Conservation (phyloP, 306 rosid genomes). For the Spatholobus suberectus region DNA sequence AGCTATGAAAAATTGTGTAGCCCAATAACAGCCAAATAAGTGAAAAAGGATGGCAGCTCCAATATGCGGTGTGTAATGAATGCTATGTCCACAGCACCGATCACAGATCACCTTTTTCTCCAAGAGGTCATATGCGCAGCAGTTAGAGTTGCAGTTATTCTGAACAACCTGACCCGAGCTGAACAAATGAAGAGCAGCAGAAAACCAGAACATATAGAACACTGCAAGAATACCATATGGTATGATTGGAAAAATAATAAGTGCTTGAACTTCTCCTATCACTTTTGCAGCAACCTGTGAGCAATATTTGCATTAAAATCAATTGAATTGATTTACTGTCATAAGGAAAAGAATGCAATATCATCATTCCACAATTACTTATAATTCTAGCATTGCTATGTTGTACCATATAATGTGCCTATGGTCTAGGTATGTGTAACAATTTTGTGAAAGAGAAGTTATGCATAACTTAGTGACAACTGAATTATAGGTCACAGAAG, state of each 20-base stretch:
- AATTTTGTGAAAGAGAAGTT: conserved; percentile 1
- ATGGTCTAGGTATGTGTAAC: background rate
- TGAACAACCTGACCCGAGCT: conserved; percentile 91
- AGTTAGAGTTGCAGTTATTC: conserved; percentile 78
- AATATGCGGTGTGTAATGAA: conserved; percentile 80
- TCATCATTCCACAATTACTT: background rate
- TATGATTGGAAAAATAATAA: conserved; percentile 78
- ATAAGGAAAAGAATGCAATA: conserved; percentile 6
- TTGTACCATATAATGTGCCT: background rate
- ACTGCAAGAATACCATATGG: conserved; percentile 86
- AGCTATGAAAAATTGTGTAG: conserved; percentile 84
- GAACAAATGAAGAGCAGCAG: conserved; percentile 84
- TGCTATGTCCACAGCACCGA: conserved; percentile 84
- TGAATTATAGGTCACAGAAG: background rate
- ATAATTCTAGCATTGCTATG: background rate
- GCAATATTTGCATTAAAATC: conserved; percentile 34
- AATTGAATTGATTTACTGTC: conserved; percentile 13
- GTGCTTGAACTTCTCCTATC: conserved; percentile 92
- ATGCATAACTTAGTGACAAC: conserved; percentile 17
- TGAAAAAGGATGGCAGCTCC: conserved; percentile 89
- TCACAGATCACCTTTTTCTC: conserved; percentile 76
- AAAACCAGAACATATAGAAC: conserved; percentile 91
- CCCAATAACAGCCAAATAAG: conserved; percentile 94
- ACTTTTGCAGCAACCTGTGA: conserved; percentile 93
- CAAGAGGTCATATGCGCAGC: conserved; percentile 78